Evolutionary conservation across 768 basidiomycete genomes (phyloP).

Genomic region (Agaricus sinodeliciosus): DNA sequence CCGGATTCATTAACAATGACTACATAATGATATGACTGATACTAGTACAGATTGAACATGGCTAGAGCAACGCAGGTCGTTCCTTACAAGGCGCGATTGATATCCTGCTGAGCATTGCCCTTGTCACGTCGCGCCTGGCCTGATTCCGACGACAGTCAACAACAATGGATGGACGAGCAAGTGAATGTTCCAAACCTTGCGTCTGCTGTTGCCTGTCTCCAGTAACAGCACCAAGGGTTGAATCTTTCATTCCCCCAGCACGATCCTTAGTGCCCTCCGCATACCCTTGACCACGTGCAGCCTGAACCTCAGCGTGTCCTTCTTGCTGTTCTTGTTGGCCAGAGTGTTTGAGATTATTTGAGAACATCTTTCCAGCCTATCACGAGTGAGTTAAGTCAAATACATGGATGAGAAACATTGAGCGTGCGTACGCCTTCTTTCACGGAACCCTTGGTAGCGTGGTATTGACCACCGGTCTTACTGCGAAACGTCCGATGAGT

Average conservation of each 20-base stretch:
- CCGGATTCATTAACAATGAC: too few relatives aligned
- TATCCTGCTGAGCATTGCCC: constrained; percentile 25
- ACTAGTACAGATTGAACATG: neutral
- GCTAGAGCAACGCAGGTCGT: neutral
- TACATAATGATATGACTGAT: neutral
- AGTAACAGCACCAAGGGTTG: constrained; percentile 38
- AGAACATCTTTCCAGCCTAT: constrained; percentile 26
- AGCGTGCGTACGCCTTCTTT: constrained; percentile 22
- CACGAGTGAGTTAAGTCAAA: neutral
- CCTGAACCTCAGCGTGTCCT: constrained; percentile 39
- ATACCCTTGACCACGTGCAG: constrained; percentile 40
- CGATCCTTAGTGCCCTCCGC: constrained; percentile 39
- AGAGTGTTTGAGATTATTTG: constrained; percentile 35
- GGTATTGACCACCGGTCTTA: constrained; percentile 32
- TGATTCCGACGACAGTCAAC: constrained; percentile 13
- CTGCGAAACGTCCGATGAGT: constrained; percentile 14
- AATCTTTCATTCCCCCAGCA: constrained; percentile 35
- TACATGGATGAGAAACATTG: neutral
- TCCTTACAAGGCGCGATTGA: constrained; percentile 7
- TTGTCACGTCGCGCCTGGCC: constrained; percentile 49
- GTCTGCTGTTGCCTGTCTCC: constrained; percentile 39
- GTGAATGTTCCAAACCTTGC: constrained; percentile 21
- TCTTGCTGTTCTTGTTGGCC: constrained; percentile 42
- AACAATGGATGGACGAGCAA: neutral
- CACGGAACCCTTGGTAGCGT: constrained; percentile 30